Base-by-base conservation (phyloP, 2,329 filamentous ascomycete genomes). In the Monosporascus sp. region DNA sequence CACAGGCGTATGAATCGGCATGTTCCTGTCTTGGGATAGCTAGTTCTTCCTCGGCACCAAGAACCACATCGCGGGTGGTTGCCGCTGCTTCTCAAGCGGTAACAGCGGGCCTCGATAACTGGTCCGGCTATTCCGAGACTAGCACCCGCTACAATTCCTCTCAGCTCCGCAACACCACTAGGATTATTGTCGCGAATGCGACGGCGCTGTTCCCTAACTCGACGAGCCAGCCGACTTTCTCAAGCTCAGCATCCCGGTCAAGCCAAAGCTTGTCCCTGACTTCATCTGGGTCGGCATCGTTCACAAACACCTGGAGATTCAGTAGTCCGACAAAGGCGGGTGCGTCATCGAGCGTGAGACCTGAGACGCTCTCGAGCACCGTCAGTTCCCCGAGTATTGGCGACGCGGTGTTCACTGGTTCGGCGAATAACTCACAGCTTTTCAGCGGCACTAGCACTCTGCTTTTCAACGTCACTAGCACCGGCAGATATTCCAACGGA, bases 11-110 rank as follows among this genome's bases (percentile, higher is more conserved):
- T 31, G 56, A 57, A 25, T 61, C 58, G 25, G 61, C 60, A 7
- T 63, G 60, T 47, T 60, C 58, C 2, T 63, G 58, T 43, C 47
- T 61, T 43, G 58, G 58, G 6, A 39, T 57, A 17, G 48, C 54
- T 25, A 14, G 2, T 20, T 24, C 9, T 24, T 20, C 39, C 11
- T 20, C 18, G 22, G 39, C 39, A 20, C 39, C 9, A 11, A 43
- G 17, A 43, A 54, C 49, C 9, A 50, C 53, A 11, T 60, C 55
- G 6, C 39, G 49, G 22, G 51, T 48, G 18, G 25, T 20, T 8
- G 37, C 54, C 6, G 43, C 37, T 11, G 50, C 27, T 6, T 37
- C 56, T 11, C 50, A 57, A 22, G 51, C 54, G n/a, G 31, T 35
- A 35, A 43, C 50, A 11, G 49, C 52, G 8, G 55, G 41, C 31